Percentiles rank a stretch among this genome's conserved stretches.
These are phyloP conservation scores for Mentha longifolia DNA, from an alignment of 257 asterid genomes.

Conservation along the genomic window DNA sequence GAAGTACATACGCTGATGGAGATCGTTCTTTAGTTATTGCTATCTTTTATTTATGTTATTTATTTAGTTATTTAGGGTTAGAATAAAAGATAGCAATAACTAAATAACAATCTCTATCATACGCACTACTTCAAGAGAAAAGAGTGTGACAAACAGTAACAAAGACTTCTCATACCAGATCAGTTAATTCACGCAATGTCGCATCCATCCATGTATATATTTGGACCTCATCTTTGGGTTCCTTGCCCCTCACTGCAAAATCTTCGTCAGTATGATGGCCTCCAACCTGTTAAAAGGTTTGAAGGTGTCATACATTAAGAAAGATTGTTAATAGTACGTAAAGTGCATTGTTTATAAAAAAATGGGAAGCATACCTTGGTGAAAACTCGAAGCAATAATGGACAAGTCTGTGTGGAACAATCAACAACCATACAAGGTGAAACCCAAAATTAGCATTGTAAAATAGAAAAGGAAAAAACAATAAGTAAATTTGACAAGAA, in stretches of 20 bases:
- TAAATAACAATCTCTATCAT: too few species aligned
- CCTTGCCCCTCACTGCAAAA: conserved; percentile 97
- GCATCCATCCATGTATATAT: conserved; percentile 99
- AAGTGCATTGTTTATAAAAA: background rate
- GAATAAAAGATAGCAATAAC: too few species aligned
- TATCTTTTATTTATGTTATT: too few species aligned
- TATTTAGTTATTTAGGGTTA: too few species aligned
- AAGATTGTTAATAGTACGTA: background rate
- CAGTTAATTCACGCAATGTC: conserved; percentile 94
- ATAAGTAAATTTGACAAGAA: conserved; percentile 5
- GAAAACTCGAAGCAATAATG: conserved; percentile 82
- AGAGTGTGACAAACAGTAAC: conserved; percentile 10
- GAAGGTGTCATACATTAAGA: conserved; percentile 8
- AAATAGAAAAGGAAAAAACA: background rate
- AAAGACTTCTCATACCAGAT: conserved; percentile 65
- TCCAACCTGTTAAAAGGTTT: conserved; percentile 59
- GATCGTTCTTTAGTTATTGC: too few species aligned
- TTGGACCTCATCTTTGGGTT: conserved; percentile 99
- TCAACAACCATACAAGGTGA: conserved; percentile 11
- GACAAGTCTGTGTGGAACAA: conserved; percentile 88
- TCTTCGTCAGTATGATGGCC: conserved; percentile 80
- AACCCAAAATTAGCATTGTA: background rate
- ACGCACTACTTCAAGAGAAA: conserved; percentile 2
- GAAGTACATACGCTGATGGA: too few species aligned
- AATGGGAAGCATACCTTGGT: conserved; percentile 64